These are phyloP conservation scores for Camellia oleifera DNA, from an alignment of 179 eudicot species.

Conservation along the genomic window DNA sequence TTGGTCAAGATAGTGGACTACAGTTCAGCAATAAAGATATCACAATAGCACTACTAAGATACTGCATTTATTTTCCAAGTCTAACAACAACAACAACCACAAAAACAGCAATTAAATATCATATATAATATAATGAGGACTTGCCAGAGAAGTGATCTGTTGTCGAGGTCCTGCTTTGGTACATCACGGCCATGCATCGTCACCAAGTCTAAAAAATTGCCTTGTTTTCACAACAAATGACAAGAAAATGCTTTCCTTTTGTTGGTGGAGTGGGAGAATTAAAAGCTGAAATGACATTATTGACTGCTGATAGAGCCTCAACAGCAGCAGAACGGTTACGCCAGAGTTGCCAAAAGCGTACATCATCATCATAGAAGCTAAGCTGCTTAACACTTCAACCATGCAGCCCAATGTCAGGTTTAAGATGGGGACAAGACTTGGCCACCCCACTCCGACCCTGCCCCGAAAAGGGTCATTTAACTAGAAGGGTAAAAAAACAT, in stretches of 20 bases:
- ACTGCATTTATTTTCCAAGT: no score
- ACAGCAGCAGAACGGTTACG: conserved; percentile 83
- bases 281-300: conserved; percentile 58
- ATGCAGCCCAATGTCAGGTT: conserved; percentile 21
- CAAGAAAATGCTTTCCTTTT: conserved; percentile 78
- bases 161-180: conserved; percentile 20
- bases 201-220: no score
- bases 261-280: conserved; percentile 77
- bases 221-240: no score
- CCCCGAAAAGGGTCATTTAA: no score
- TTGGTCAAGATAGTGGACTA: neutral
- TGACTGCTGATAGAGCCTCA: conserved; percentile 77
- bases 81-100: no score
- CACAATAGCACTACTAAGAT: no score
- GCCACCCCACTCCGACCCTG: no score
- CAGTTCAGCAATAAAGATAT: neutral
- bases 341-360: conserved; percentile 80
- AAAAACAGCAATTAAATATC: neutral
- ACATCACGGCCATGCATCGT: no score
- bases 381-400: conserved; percentile 86
- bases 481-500: no score
- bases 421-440: no score
- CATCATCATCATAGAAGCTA: conserved; percentile 91
- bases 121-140: conserved; percentile 12
- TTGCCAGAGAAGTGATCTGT: conserved; percentile 83